Base-by-base conservation (phyloP, 495 filamentous ascomycete species). In the Aspergillus cavernicola region DNA sequence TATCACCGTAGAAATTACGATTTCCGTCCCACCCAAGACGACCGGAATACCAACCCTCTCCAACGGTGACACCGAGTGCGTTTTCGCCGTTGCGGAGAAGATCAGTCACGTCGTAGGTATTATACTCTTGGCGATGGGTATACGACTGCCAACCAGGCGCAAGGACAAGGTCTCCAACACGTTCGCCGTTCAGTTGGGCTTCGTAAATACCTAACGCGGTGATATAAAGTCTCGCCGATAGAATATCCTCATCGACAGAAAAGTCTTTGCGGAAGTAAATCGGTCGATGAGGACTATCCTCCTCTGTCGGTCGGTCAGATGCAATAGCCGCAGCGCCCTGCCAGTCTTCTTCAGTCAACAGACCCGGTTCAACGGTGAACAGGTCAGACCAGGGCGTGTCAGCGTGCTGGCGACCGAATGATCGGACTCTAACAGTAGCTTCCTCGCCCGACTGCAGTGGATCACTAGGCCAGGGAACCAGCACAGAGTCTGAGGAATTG, bases 11-110 rank as follows among this genome's bases (percentile, higher is more conserved):
- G 16, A 76, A 41, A 20, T 57, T 57, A 0, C 55, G 11, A 44
- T 50, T 9, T 52, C 60, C 32, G 48, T 58, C 8, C 55, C 67
- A 35, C n/a, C 49, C 35, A n/a, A 80, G 58, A 22, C 72, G 59
- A 12, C 76, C 76, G 6, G 70, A 48, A 58, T 65, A 80, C 79
- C 79, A 82, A 0, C 78, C 79, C 28, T 80, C 78, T 4, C 69
- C 77, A 13, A 80, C 70, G 12, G 70, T 66, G 6, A 72, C 70
- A 0, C 68, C 74, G 40, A 82, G 61, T 0, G 58, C 68, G 53
- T 80, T 80, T 2, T 56, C 49, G 3, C 72, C 70, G 4, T 55
- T 10, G 5, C 60, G 23, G 3, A 79, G 38, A 0, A 68, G 49
- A 2, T 60, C 53, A 1, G 70, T 69, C 6, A 82, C 74, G 57